These are phyloP conservation scores for Ichthyophthirius multifiliis DNA, from an alignment of 169 alveolate species.

Conservation along the genomic window DNA sequence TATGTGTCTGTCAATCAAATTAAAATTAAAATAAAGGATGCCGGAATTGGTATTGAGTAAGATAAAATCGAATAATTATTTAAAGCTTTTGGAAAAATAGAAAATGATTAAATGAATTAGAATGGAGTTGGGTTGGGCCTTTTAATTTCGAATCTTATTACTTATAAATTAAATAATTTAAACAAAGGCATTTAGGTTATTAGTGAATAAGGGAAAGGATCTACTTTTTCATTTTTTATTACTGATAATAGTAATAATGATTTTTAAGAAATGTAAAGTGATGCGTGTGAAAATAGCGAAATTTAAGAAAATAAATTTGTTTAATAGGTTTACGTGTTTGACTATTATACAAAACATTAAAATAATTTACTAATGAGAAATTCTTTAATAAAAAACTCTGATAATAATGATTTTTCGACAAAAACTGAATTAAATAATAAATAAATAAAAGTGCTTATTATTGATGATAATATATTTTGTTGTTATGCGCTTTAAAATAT, in stretches of 20 bases:
- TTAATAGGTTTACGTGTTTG: too few species aligned
- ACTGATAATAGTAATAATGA: not conserved
- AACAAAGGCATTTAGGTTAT: not conserved
- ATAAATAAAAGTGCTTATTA: too few species aligned
- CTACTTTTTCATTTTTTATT: not conserved
- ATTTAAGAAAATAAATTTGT: too few species aligned
- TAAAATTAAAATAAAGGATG: slow-evolving; percentile 6
- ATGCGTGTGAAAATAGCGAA: too few species aligned
- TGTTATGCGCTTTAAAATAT: too few species aligned
- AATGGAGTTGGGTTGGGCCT: not conserved
- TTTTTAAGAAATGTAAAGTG: too few species aligned
- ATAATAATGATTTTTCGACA: too few species aligned
- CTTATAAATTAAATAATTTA: not conserved
- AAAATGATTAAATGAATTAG: not conserved
- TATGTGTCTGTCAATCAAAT: not conserved
- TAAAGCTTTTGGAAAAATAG: not conserved
- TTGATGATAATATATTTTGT: too few species aligned
- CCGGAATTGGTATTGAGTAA: slow-evolving; percentile 33
- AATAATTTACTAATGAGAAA: too few species aligned
- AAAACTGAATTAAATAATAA: too few species aligned
- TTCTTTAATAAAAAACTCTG: too few species aligned
- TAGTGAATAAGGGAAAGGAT: not conserved
- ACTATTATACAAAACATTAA: too few species aligned
- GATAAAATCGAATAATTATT: not conserved
- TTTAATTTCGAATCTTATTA: not conserved